These are phyloP conservation scores for Epichloe scottii DNA, from an alignment of 2,329 filamentous ascomycete species.

Conservation along the genomic window DNA sequence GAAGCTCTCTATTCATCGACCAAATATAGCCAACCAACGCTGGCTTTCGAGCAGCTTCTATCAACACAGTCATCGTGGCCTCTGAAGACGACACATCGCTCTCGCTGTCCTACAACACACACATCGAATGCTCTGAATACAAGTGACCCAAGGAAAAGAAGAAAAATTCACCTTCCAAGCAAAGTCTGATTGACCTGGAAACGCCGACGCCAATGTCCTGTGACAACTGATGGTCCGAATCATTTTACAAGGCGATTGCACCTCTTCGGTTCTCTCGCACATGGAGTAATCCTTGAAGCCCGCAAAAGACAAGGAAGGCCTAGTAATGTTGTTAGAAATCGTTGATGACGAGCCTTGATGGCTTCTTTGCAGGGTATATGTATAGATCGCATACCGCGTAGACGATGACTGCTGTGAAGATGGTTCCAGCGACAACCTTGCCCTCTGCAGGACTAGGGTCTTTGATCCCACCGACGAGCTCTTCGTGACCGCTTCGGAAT, in stretches of 20 bases:
- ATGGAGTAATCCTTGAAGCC: constrained; percentile 77
- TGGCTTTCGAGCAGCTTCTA: neutral
- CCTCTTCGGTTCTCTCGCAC: constrained; percentile 71
- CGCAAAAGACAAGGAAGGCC: constrained; percentile 87
- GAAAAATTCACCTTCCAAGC: neutral
- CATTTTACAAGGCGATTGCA: constrained; percentile 57
- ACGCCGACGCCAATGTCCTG: constrained; percentile 7
- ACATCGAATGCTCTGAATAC: neutral
- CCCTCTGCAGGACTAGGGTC: constrained; percentile 63
- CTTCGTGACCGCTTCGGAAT: constrained; percentile 70
- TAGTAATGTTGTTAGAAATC: constrained; percentile 21
- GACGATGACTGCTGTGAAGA: constrained; percentile 79
- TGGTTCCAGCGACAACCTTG: constrained; percentile 65
- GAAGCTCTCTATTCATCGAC: neutral
- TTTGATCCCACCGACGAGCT: constrained; percentile 64
- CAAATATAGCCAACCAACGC: neutral
- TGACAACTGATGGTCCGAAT: neutral
- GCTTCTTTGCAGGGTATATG: neutral
- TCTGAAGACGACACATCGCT: neutral
- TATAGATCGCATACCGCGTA: constrained; percentile 59
- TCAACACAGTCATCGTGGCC: neutral
- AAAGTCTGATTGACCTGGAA: neutral
- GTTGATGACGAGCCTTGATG: too few relatives aligned
- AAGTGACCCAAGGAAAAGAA: neutral
- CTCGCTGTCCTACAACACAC: neutral